A percentile compares a stretch with the other conserved stretches of the same genome.
Conservation (phyloP, 2,329 filamentous ascomycete species). For the Colletotrichum chlorophyti region DNA sequence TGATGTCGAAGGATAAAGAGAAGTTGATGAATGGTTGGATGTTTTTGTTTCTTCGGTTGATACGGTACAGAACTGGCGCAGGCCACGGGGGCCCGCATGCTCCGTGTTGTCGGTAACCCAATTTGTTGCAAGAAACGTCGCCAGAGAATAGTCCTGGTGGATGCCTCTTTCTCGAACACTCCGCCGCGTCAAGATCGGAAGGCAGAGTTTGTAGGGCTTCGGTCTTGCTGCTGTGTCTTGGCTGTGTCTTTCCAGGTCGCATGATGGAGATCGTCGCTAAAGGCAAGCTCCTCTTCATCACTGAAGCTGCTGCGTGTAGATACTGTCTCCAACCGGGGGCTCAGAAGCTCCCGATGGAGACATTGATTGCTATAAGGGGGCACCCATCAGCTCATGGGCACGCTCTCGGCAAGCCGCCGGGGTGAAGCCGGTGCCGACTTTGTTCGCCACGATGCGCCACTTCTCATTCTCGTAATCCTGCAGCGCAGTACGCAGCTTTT, state of each 20-base stretch:
- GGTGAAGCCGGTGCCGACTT: constrained; percentile 89
- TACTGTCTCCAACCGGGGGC: constrained; percentile 55
- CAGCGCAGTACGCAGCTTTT: constrained; percentile 77
- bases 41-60: background rate
- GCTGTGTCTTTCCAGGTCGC: constrained; percentile 22
- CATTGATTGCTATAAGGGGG: constrained; percentile 61
- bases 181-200: background rate
- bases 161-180: background rate
- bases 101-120: constrained; percentile 13
- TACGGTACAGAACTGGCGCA: constrained; percentile 7
- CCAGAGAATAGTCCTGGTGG: background rate
- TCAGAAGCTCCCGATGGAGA: constrained; percentile 56
- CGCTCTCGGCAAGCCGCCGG: constrained; percentile 87
- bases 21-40: background rate
- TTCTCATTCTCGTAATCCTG: constrained; percentile 90
- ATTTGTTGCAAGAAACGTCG: constrained; percentile 8
- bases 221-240: constrained; percentile 14
- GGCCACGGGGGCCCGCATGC: constrained; percentile 3
- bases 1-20: constrained; percentile 2
- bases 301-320: constrained; percentile 50
- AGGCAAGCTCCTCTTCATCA: constrained; percentile 33
- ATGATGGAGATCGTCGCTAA: constrained; percentile 27
- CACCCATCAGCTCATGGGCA: constrained; percentile 66
- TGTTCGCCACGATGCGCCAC: constrained; percentile 90
- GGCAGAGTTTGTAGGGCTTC: background rate